Evolutionary conservation across 2,329 filamentous ascomycete genomes (phyloP), one percentile per base, ranked within the genome.

Genomic region (Claviceps digitariae): DNA sequence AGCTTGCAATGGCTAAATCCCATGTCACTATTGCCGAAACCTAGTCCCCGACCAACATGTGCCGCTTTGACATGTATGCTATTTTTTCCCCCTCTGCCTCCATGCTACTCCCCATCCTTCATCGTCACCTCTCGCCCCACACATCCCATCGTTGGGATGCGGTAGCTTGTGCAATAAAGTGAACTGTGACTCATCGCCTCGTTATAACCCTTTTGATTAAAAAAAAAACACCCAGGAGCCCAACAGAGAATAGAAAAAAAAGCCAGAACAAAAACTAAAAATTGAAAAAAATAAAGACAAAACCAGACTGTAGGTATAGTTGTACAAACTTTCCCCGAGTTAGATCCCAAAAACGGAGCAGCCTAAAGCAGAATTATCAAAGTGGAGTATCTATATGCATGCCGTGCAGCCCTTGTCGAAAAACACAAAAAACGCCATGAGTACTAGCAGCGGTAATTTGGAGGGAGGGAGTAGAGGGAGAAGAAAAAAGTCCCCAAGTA

Each of bases 371-470:
- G 45, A 43, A 43, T 21, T 34, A 51, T 43, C 41, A 51, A 51
- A 51, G 48, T 43, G 43, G 48, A 54, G 43, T 54, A 54, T 51
- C 31, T 45, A 48, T 51, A 38, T 51, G 48, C 48, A 54, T 38
- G 44, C 36, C 20, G 20, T 51, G 23, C 25, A 13, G 17, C 29
- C 52, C 34, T 49, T 46, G 21, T 27, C 27, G 38, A 38, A 50
- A 48, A 50, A 48, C 31, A 44, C 41, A 17, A 41, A 40, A 15
- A 51, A 51, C 38, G 49, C 49, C 49, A 13, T 44, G 27, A 51
- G 23, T 46, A 46, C 23, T 29, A 10, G 44, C 23, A 46, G 44
- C 7, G 23, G 25, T 13, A 46, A 8, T n/a, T 44, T 34, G 31
- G 5, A 7, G 31, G 41, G 20, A n/a, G n/a, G 23, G 1, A 13